A percentile compares a stretch with the other conserved stretches of the same genome.
Evolutionary conservation across 176 grass and related monocot genomes (phyloP).

Genomic region (Tuctoria greenei): DNA sequence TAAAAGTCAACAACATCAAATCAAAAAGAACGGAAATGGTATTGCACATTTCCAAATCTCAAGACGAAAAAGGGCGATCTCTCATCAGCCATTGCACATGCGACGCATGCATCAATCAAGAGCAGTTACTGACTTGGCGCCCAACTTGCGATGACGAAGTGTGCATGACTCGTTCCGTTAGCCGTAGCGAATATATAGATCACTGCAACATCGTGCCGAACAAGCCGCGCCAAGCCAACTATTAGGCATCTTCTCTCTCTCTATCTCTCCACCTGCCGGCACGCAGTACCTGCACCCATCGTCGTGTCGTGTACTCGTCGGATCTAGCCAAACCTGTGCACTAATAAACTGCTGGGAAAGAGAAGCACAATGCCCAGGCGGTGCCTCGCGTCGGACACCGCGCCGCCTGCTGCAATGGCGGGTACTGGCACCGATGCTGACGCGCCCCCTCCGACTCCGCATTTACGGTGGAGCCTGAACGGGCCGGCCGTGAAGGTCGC

Average conservation of each 20-base stretch:
- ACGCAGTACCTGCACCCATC: too few species aligned
- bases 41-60: too few species aligned
- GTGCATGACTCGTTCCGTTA: background rate
- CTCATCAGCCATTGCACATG: too few species aligned
- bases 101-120: background rate
- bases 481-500: constrained; percentile 20
- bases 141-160: background rate
- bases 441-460: too few species aligned
- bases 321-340: background rate
- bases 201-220: background rate
- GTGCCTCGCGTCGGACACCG: background rate
- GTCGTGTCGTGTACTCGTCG: background rate
- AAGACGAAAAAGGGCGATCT: too few species aligned
- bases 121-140: background rate
- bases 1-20: too few species aligned
- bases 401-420: background rate
- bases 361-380: constrained; percentile 24
- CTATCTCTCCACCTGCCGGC: background rate
- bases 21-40: too few species aligned
- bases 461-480: background rate
- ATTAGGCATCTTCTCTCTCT: background rate
- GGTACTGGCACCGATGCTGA: too few species aligned
- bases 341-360: too few species aligned
- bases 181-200: background rate
- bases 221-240: constrained; percentile 1